These are phyloP conservation scores for Claviceps maximensis DNA, from an alignment of 2,329 filamentous ascomycete species.

Conservation along the genomic window DNA sequence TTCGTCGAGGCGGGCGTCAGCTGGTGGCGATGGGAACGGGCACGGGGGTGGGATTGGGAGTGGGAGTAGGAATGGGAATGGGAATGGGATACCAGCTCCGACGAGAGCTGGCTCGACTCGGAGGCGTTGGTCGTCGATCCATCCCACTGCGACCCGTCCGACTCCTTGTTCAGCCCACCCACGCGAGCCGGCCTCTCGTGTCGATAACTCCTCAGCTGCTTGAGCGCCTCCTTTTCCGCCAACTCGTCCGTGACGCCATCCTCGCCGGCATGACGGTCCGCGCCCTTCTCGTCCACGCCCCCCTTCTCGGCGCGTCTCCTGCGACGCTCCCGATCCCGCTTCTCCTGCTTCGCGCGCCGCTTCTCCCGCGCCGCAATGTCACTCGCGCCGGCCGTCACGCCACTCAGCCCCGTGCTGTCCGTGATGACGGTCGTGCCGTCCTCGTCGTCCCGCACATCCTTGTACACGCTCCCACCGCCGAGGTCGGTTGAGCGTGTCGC, in stretches of 20 bases:
- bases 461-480: conserved; percentile 77
- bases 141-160: conserved; percentile 70
- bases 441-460: conserved; percentile 47
- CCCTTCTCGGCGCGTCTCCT: conserved; percentile 11
- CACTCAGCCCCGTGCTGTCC: conserved; percentile 32
- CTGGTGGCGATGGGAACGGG: too few species aligned
- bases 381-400: conserved; percentile 44
- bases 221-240: conserved; percentile 49
- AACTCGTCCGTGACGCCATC: conserved; percentile 50
- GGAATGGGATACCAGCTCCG: conserved; percentile 47
- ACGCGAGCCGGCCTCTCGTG: conserved; percentile 77
- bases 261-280: conserved; percentile 34
- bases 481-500: conserved; percentile 72
- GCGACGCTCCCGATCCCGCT: conserved; percentile 27
- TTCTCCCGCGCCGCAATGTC: conserved; percentile 43
- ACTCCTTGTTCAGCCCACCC: conserved; percentile 73
- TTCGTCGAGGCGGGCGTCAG: conserved; percentile 37
- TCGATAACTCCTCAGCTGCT: conserved; percentile 70
- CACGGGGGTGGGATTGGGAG: too few species aligned
- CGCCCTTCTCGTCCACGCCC: conserved; percentile 27
- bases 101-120: conserved; percentile 39
- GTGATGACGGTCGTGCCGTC: conserved; percentile 33
- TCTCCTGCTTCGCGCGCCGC: conserved; percentile 38
- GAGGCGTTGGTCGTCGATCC: conserved; percentile 55
- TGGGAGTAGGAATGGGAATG: too few species aligned